Base-by-base conservation (phyloP, 305 asterid species). In the Solanum hybrid region DNA sequence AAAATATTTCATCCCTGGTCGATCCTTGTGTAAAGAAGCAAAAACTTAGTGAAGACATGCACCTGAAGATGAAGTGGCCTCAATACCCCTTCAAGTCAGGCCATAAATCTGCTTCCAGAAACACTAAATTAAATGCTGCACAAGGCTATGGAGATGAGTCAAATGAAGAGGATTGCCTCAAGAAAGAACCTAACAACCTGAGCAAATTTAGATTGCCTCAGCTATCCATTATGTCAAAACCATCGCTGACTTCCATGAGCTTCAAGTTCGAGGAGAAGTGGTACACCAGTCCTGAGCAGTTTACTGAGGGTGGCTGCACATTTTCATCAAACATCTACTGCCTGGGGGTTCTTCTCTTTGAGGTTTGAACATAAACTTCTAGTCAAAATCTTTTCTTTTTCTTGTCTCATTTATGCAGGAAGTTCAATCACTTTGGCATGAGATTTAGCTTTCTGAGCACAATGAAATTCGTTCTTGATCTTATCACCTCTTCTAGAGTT, bases 331-430 rank as follows among this genome's bases (percentile, higher is more conserved):
- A 97, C 92, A 94, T 96, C 88, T 97, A 97, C 90, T 92, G 95
- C 92, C 93, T 97, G 91, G 99, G 99, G 87, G 95, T 97, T 92
- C 97, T 97, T 93, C 94, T 97, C 86, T 97, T 97, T 92, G 99
- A 97, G 99, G 99, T 97, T 92, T 93, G 98, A 90, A 91, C 89
- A 91, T 90, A 84, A 87, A 37, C 84, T 31, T 42, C 42, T 34
- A 34, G 29, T n/a, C 61, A 31, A 51, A 77, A 51, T 82, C 31
- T 29, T 64, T 89, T 92, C 83, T 89, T 81, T 39, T 83, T 88
- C 61, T 87, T 90, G 82, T 90, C 81, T 74, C 77, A 46, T 28
- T 85, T 57, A 29, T 85, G 76, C 46, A 33, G 76, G 88, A 57
- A 20, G 31, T 85, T 57, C 76, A 85, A 33, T 84, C 76, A 85